These are phyloP conservation scores for Eucalyptus tenuipes DNA, from an alignment of 345 rosid genomes.

Conservation along the genomic window DNA sequence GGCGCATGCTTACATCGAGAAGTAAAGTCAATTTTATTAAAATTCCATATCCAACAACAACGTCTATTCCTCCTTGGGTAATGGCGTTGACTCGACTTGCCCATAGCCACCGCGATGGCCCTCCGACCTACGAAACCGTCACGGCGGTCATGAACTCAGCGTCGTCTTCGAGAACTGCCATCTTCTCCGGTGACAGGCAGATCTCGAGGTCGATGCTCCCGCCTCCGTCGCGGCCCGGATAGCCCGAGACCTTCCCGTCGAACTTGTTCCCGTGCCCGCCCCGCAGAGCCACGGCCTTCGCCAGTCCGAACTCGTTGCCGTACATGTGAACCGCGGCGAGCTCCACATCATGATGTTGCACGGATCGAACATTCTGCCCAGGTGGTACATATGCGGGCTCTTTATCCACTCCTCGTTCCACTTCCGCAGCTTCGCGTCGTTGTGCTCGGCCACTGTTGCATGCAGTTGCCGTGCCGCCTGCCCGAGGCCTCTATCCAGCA, in stretches of 20 bases:
- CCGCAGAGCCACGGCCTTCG: slow-evolving; percentile 57
- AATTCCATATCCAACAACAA: too few relatives aligned
- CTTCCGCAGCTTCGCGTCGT: slow-evolving; percentile 11
- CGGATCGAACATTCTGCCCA: slow-evolving; percentile 35
- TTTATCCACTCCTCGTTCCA: slow-evolving; percentile 31
- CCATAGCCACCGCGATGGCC: background rate
- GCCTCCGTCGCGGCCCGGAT: slow-evolving; percentile 56
- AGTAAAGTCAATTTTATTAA: too few relatives aligned
- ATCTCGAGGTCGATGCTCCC: slow-evolving; percentile 67
- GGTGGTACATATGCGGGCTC: slow-evolving; percentile 25
- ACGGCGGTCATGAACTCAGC: background rate
- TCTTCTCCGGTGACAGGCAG: slow-evolving; percentile 40
- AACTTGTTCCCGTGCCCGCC: slow-evolving; percentile 69
- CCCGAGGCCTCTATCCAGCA: slow-evolving; percentile 38
- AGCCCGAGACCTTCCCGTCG: slow-evolving; percentile 51
- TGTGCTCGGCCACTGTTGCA: slow-evolving; percentile 28
- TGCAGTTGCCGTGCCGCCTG: slow-evolving; percentile 64
- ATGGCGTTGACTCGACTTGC: background rate
- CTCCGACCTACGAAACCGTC: background rate
- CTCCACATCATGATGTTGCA: slow-evolving; percentile 64
- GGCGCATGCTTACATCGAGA: too few relatives aligned
- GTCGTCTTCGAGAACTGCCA: slow-evolving; percentile 11
- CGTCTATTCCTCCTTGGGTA: too few relatives aligned
- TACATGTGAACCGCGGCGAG: slow-evolving; percentile 78
- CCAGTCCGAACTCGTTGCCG: slow-evolving; percentile 68